Conservation (phyloP, 2,329 filamentous ascomycete species). For the Colletotrichum truncatum region DNA sequence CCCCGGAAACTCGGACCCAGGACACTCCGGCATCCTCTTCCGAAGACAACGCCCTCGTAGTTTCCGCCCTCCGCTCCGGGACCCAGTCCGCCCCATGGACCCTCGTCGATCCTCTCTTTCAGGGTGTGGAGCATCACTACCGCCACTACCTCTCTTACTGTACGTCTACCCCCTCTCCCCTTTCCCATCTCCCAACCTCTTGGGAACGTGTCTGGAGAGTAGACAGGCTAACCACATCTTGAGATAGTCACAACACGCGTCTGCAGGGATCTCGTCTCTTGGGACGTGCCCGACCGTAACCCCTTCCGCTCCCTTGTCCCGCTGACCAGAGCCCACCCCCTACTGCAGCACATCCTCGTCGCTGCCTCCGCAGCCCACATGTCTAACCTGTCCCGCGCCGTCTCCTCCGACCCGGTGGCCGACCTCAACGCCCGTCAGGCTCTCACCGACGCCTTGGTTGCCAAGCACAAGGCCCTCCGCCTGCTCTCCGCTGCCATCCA, state of each 20-base stretch:
- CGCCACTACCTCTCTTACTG: conserved; percentile 53
- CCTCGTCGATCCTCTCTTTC: conserved; percentile 53
- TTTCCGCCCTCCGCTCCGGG: conserved; percentile 29
- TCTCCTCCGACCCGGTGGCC: conserved; percentile 33
- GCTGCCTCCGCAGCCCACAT: conserved; percentile 59
- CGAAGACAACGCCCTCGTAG: conserved; percentile 33
- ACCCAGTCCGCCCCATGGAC: conserved; percentile 43
- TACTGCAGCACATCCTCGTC: conserved; percentile 57
- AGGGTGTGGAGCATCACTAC: conserved; percentile 62
- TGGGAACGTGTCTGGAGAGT: background rate
- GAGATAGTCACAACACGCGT: conserved; percentile 59
- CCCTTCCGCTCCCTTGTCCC: conserved; percentile 56
- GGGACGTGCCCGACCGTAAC: conserved; percentile 53
- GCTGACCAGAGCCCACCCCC: conserved; percentile 49
- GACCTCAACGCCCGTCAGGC: conserved; percentile 38
- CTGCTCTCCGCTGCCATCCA: conserved; percentile 51
- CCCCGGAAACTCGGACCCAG: background rate
- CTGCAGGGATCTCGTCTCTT: conserved; percentile 61
- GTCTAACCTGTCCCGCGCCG: conserved; percentile 49
- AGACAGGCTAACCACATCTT: conserved; percentile 9
- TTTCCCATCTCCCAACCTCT: conserved; percentile 18
- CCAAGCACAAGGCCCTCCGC: conserved; percentile 54
- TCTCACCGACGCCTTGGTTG: conserved; percentile 53
- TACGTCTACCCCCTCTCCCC: conserved; percentile 35
- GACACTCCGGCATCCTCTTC: background rate